These are phyloP conservation scores for Raffaelea ambrosiae DNA, from an alignment of 2,329 filamentous ascomycete species.

Conservation along the genomic window DNA sequence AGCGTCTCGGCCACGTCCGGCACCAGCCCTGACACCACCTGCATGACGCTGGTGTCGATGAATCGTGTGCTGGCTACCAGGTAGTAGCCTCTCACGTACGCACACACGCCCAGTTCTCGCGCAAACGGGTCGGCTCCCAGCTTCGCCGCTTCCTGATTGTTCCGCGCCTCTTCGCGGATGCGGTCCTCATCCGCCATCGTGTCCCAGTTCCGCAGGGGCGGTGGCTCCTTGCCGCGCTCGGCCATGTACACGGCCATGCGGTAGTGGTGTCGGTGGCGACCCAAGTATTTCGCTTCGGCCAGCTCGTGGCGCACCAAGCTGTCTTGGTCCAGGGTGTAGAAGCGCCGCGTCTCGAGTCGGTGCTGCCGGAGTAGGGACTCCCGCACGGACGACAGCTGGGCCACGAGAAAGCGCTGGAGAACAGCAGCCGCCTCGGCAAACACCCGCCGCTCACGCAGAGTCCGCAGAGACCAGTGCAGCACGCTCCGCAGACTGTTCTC, in stretches of 20 bases:
- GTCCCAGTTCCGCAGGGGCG: constrained; percentile 29
- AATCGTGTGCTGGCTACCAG: constrained; percentile 57
- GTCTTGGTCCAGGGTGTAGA: constrained; percentile 49
- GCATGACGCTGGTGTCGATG: constrained; percentile 44
- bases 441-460: constrained; percentile 37
- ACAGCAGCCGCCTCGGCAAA: constrained; percentile 38
- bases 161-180: constrained; percentile 30
- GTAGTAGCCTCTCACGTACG: constrained; percentile 61
- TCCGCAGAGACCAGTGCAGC: constrained; percentile 37
- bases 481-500: constrained; percentile 35
- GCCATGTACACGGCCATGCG: constrained; percentile 35
- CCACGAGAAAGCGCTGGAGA: constrained; percentile 34
- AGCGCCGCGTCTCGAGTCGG: constrained; percentile 41
- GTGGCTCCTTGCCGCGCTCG: constrained; percentile 17
- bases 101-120: constrained; percentile 52
- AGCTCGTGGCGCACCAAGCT: constrained; percentile 36
- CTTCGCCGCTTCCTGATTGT: constrained; percentile 32
- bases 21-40: constrained; percentile 40
- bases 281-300: constrained; percentile 34
- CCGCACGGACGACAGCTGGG: constrained; percentile 26
- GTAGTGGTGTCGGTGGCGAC: constrained; percentile 38
- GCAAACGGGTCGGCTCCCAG: constrained; percentile 51
- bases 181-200: constrained; percentile 40
- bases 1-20: constrained; percentile 29
- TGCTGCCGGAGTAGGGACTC: constrained; percentile 35